A percentile compares a stretch with the other conserved stretches of the same genome.
phyloP scores from a whole-genome alignment of 805 yeast species.

The Saturnispora galanensis region DNA sequence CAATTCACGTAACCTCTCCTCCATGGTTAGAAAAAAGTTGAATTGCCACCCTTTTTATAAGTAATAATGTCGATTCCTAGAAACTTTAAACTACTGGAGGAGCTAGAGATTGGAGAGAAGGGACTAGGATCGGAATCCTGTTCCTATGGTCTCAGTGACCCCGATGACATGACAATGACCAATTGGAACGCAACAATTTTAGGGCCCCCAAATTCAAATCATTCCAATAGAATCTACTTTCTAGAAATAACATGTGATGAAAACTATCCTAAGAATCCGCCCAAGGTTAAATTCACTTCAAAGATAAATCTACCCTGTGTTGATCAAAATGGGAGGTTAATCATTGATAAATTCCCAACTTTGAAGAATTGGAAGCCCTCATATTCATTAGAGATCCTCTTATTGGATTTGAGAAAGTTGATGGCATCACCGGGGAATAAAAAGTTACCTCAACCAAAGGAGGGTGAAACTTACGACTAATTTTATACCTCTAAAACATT shows the following conservation, averaged over 20 bases:
- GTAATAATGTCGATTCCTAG: conserved; percentile 47
- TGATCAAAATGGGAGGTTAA: conserved; percentile 51
- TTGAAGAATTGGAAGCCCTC: conserved; percentile 79
- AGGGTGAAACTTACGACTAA: conserved; percentile 47
- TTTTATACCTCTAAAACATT: background rate
- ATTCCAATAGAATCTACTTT: conserved; percentile 89
- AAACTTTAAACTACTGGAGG: conserved; percentile 89
- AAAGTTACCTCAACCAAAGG: conserved; percentile 84
- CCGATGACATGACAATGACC: conserved; percentile 88
- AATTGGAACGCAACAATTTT: conserved; percentile 96
- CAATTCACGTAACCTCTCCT: background rate
- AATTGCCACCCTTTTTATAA: background rate
- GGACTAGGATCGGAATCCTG: conserved; percentile 96
- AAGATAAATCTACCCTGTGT: conserved; percentile 90
- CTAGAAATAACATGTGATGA: conserved; percentile 74
- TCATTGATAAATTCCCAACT: conserved; percentile 47
- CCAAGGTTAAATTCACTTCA: conserved; percentile 68
- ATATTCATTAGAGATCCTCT: conserved; percentile 88
- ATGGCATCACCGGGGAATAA: conserved; percentile 82
- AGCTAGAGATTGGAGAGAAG: conserved; percentile 95
- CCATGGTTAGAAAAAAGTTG: background rate
- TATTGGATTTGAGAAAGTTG: conserved; percentile 78
- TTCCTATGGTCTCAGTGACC: conserved; percentile 85
- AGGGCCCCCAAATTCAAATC: conserved; percentile 81
- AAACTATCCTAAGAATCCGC: conserved; percentile 83